Base-by-base conservation (phyloP, 345 rosid species). In the Eutrema heterophyllum region DNA sequence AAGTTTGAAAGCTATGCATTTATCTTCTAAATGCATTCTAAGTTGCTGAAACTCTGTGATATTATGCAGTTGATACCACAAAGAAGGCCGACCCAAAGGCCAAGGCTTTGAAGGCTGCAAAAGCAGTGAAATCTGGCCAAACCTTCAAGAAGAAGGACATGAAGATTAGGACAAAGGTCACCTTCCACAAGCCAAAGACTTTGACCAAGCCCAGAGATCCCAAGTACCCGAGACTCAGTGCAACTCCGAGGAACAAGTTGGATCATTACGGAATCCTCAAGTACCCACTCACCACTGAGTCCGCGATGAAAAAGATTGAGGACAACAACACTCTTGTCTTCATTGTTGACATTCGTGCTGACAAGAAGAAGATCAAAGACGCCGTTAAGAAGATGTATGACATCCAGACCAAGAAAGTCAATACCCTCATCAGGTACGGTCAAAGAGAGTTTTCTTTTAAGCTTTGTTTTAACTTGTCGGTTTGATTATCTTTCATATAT, bases 341-440 rank as follows among this genome's bases (percentile, higher is more conserved):
- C 84, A 95, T 95, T 45, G 99, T 95, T 35, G 97, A 95, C 84
- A 82, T 95, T 40, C 92, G 92, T 70, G 96, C 99, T 4, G 93
- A 87, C 80, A 92, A 95, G 83, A 92, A 92, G 81, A 90, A 90
- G 84, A 95, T 95, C 15, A 89, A 90, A 80, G 93, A 80, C 73
- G 97, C 97, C 4, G 97, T 95, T 40, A 88, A 88, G 87, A 95
- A 89, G 81, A 95, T 95, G 97, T 88, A 92, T 7, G 97, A 92
- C 55, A 92, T 95, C 62, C 97, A 92, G 78, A 81, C 97, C 33
- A 90, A 86, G 96, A 94, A 92, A 78, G 99, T 90, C 16, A 95
- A 95, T 74, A 95, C 99, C 53, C 82, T 95, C 78, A 87, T 92
- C 84, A 92, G 97, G 97, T 89, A 74, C 2, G 12, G 13, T 16